A percentile compares a stretch with the other conserved stretches of the same genome.
Evolutionary conservation across 2,329 filamentous ascomycete genomes (phyloP).

Genomic region (Arthrobotrys megalospora): DNA sequence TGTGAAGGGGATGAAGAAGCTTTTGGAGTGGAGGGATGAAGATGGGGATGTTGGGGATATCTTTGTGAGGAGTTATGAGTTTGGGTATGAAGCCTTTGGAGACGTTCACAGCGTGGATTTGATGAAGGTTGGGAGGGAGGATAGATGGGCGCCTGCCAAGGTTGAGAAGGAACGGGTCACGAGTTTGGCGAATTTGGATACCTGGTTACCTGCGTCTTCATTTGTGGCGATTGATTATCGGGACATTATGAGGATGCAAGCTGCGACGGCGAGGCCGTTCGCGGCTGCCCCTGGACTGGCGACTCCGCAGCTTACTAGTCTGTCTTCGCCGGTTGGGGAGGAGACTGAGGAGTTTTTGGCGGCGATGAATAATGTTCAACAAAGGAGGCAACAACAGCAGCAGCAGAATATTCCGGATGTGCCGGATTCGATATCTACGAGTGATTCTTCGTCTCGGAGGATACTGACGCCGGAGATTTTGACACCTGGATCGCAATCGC

Average conservation of each 20-base stretch:
- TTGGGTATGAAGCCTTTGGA: constrained; percentile 77
- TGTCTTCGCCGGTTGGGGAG: constrained; percentile 20
- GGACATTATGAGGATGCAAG: background rate
- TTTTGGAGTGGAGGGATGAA: constrained; percentile 82
- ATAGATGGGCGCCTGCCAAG: constrained; percentile 51
- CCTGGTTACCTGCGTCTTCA: constrained; percentile 8
- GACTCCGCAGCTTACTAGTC: constrained; percentile 23
- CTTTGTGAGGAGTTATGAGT: constrained; percentile 88
- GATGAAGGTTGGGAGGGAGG: constrained; percentile 66
- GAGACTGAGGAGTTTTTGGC: constrained; percentile 48
- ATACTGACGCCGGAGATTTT: constrained; percentile 38
- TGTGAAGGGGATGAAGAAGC: constrained; percentile 78
- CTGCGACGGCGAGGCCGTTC: background rate
- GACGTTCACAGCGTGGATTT: constrained; percentile 73
- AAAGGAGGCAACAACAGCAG: constrained; percentile 18
- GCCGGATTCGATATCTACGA: constrained; percentile 46
- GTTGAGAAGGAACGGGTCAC: constrained; percentile 47
- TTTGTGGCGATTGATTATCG: constrained; percentile 22
- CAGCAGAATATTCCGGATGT: constrained; percentile 28
- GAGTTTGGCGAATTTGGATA: constrained; percentile 16
- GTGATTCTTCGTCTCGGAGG: constrained; percentile 54
- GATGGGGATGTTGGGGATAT: constrained; percentile 84
- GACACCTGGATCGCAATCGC: constrained; percentile 42
- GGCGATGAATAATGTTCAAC: constrained; percentile 33
- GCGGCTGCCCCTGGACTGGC: constrained; percentile 1